Conservation (phyloP, 768 basidiomycete species). For the Tephrocybe sp. region DNA sequence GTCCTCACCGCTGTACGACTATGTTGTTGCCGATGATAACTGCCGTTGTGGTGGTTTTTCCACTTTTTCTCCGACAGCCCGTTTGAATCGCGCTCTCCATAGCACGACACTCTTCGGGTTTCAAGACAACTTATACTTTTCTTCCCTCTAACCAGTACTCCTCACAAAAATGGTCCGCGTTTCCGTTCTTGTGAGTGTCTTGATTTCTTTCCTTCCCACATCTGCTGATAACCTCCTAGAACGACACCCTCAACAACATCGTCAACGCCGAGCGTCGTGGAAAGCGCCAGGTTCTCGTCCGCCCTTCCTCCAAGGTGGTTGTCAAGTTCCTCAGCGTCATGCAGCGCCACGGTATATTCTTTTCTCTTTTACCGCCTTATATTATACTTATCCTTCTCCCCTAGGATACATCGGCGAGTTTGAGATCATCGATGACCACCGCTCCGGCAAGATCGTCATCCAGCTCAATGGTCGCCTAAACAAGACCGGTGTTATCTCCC, state of each 20-base stretch:
- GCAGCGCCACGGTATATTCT: conserved; percentile 91
- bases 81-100: conserved; percentile 81
- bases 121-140: conserved; percentile 34
- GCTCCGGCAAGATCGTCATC: conserved; percentile 96
- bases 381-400: conserved; percentile 1
- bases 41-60: conserved; percentile 13
- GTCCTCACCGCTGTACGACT: conserved; percentile 16
- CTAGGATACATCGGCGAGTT: conserved; percentile 98
- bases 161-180: conserved; percentile 77
- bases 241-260: conserved; percentile 83
- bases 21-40: conserved; percentile 23
- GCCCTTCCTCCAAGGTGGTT: conserved; percentile 96
- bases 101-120: conserved; percentile 86
- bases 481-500: conserved; percentile 99
- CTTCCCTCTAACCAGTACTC: conserved; percentile 19
- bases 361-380: conserved; percentile 9
- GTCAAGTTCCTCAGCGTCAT: conserved; percentile 98
- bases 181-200: conserved; percentile 77
- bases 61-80: conserved; percentile 34
- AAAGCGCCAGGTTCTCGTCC: conserved; percentile 98
- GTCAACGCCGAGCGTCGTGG: conserved; percentile 99
- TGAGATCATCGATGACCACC: conserved; percentile 98
- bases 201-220: not conserved
- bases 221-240: conserved; percentile 26
- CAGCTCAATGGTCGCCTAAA: conserved; percentile 98